These are phyloP conservation scores for Cordyceps tenuipes DNA, from an alignment of 2,329 filamentous ascomycete genomes.

Conservation along the genomic window DNA sequence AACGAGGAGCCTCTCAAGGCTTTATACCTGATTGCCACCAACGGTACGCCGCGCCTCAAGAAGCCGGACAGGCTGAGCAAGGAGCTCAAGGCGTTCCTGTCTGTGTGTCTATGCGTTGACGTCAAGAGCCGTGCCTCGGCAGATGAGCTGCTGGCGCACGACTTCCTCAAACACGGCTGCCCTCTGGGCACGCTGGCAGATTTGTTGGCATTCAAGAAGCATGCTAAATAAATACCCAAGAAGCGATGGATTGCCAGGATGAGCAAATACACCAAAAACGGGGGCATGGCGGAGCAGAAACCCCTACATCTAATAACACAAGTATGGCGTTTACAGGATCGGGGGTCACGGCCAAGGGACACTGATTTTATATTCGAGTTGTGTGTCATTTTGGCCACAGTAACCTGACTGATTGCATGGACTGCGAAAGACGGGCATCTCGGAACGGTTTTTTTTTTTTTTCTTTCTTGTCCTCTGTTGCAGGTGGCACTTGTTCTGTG, in stretches of 20 bases:
- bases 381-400: background rate
- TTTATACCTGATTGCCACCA: conserved; percentile 93
- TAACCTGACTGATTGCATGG: background rate
- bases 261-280: background rate
- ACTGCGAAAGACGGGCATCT: background rate
- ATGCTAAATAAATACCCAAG: conserved; percentile 44
- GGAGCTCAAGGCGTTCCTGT: conserved; percentile 94
- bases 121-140: conserved; percentile 91
- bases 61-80: conserved; percentile 97
- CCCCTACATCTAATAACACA: conserved; percentile 4
- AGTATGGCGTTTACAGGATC: conserved; percentile 5
- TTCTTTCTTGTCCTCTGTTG: too few species aligned
- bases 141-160: conserved; percentile 79
- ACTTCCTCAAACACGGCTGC: conserved; percentile 91
- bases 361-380: conserved; percentile 4
- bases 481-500: background rate
- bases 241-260: background rate
- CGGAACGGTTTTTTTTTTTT: background rate
- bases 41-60: conserved; percentile 93
- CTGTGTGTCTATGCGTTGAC: conserved; percentile 92
- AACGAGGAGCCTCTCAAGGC: conserved; percentile 98
- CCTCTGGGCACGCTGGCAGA: conserved; percentile 74
- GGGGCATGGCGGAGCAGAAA: background rate
- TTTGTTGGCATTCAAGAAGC: conserved; percentile 78
- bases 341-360: background rate